These are phyloP conservation scores for Medicago arabica DNA, from an alignment of 306 rosid genomes.

Conservation along the genomic window DNA sequence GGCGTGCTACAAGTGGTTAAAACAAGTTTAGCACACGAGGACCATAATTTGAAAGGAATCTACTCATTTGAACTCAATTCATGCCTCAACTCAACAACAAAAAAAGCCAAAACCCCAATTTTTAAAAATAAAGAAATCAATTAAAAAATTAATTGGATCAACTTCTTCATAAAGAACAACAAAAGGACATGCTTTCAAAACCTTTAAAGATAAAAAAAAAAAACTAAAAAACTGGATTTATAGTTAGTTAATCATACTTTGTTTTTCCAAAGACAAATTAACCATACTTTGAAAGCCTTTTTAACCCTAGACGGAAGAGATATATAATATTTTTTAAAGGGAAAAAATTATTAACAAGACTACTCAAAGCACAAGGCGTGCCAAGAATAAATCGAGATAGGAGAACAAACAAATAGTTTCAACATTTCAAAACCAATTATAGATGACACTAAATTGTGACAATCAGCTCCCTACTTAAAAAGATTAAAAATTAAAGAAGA, in stretches of 20 bases:
- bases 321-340: too few relatives aligned
- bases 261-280: too few relatives aligned
- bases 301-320: too few relatives aligned
- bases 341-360: too few relatives aligned
- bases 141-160: not conserved
- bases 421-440: too few relatives aligned
- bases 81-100: slow-evolving; percentile 39
- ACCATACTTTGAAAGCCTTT: not conserved
- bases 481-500: not conserved
- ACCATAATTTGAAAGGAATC: slow-evolving; percentile 51
- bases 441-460: too few relatives aligned
- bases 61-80: slow-evolving; percentile 40
- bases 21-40: slow-evolving; percentile 45
- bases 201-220: slow-evolving; percentile 24
- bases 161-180: slow-evolving; percentile 2
- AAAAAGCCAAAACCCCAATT: slow-evolving; percentile 41
- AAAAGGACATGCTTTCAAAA: slow-evolving; percentile 36
- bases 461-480: not conserved
- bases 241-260: not conserved
- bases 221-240: slow-evolving; percentile 16
- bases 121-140: not conserved
- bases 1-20: slow-evolving; percentile 53
- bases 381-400: too few relatives aligned
- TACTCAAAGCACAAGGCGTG: too few relatives aligned
- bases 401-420: too few relatives aligned